Evolutionary conservation across 495 filamentous ascomycete genomes (phyloP).

Genomic region (Aspergillus sclerotioniger): DNA sequence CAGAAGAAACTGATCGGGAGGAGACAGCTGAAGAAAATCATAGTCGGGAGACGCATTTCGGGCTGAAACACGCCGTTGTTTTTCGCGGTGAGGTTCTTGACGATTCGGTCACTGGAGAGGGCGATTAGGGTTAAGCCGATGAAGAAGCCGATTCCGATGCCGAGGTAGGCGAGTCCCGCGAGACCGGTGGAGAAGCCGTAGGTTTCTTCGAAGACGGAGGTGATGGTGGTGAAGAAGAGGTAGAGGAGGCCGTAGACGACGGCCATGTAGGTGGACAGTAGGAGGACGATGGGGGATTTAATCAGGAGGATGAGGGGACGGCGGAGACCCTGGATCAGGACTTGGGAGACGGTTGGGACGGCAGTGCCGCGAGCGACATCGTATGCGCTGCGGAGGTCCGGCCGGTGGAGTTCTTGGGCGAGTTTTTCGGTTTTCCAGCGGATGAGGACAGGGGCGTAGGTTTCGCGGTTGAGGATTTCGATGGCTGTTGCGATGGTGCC

Average conservation of each 20-base stretch:
- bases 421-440: slow-evolving; percentile 46
- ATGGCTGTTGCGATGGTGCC: slow-evolving; percentile 39
- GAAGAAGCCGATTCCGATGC: slow-evolving; percentile 58
- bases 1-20: slow-evolving; percentile 31
- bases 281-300: slow-evolving; percentile 51
- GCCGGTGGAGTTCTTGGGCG: slow-evolving; percentile 38
- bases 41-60: slow-evolving; percentile 63
- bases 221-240: slow-evolving; percentile 67
- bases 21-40: slow-evolving; percentile 54
- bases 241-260: slow-evolving; percentile 66
- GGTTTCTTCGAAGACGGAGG: slow-evolving; percentile 56
- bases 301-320: slow-evolving; percentile 45
- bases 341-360: slow-evolving; percentile 16
- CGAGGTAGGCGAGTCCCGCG: slow-evolving; percentile 59
- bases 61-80: slow-evolving; percentile 57
- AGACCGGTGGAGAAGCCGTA: slow-evolving; percentile 55
- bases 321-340: slow-evolving; percentile 39
- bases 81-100: slow-evolving; percentile 49
- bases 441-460: slow-evolving; percentile 50
- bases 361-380: slow-evolving; percentile 23
- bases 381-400: slow-evolving; percentile 43
- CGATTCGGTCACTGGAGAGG: slow-evolving; percentile 54
- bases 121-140: slow-evolving; percentile 48
- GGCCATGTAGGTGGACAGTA: slow-evolving; percentile 57
- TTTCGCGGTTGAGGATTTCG: slow-evolving; percentile 51